Percentiles rank a stretch among this genome's conserved stretches.
phyloP scores from a whole-genome alignment of 805 yeast genomes.

The Candida ipomoeae region DNA sequence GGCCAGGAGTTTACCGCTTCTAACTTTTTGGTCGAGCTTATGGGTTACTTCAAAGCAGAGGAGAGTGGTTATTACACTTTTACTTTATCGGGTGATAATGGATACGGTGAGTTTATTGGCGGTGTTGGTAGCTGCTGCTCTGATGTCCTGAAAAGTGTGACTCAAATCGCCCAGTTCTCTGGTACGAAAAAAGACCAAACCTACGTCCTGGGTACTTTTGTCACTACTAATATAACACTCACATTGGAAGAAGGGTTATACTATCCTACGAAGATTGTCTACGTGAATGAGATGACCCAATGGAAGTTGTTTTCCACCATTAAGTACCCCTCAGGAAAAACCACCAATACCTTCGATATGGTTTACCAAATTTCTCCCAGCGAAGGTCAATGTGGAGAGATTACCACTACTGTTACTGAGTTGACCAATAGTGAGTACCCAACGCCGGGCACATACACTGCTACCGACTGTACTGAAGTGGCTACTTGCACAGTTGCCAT shows the following conservation, averaged over 20 bases:
- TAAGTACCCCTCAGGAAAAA: constrained; percentile 4
- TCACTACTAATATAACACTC: neutral
- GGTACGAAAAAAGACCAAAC: neutral
- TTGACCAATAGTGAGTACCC: neutral
- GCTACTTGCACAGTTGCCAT: neutral
- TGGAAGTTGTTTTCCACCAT: constrained; percentile 1
- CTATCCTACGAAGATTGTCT: constrained; percentile 7
- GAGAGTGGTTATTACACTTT: constrained; percentile 5
- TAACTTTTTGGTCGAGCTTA: constrained; percentile 1
- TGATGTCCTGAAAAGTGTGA: neutral
- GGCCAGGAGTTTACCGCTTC: constrained; percentile 2
- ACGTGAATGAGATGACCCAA: constrained; percentile 5
- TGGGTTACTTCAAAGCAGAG: constrained; percentile 4
- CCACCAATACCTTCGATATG: neutral
- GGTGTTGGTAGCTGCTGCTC: constrained; percentile 5
- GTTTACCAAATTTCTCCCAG: constrained; percentile 2
- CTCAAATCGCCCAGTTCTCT: neutral
- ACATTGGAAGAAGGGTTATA: constrained; percentile 2
- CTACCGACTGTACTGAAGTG: neutral
- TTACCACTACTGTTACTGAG: constrained; percentile 2
- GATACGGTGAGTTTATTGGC: constrained; percentile 5
- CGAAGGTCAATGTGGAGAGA: neutral
- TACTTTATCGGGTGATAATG: constrained; percentile 7
- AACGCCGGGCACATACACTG: neutral
- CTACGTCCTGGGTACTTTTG: neutral